phyloP scores from a whole-genome alignment of 164 flowering plant species.

The Nymphaea colorata region DNA sequence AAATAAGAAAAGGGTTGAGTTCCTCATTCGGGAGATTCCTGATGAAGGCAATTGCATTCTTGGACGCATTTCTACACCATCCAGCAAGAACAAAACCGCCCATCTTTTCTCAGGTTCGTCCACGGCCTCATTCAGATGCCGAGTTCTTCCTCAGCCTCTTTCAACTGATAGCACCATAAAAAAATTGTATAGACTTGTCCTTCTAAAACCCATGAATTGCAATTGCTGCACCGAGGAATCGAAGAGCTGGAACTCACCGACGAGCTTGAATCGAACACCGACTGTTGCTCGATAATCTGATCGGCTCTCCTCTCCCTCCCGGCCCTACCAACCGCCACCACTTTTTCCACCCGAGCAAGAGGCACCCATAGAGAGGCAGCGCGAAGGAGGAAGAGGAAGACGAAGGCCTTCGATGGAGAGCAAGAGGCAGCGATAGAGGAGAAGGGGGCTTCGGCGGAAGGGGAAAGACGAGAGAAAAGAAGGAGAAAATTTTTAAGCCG shows the following conservation, averaged over 20 bases:
- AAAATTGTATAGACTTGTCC: too few relatives aligned
- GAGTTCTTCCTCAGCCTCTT: too few relatives aligned
- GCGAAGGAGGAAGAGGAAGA: too few relatives aligned
- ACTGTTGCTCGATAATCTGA: neutral
- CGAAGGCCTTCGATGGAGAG: too few relatives aligned
- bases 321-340: constrained; percentile 4
- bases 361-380: too few relatives aligned
- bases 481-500: neutral
- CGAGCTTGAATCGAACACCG: constrained; percentile 11
- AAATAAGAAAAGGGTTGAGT: too few relatives aligned
- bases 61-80: neutral
- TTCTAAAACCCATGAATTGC: constrained; percentile 29
- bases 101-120: neutral
- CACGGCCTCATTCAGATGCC: neutral
- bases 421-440: too few relatives aligned
- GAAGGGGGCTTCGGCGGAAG: neutral
- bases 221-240: constrained; percentile 38
- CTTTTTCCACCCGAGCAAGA: constrained; percentile 31
- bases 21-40: too few relatives aligned
- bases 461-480: neutral
- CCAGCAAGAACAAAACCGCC: neutral
- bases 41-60: too few relatives aligned
- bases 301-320: constrained; percentile 1
- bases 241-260: constrained; percentile 30
- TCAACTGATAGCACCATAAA: too few relatives aligned